Evolutionary conservation across 176 grass and related monocot species (phyloP).

Genomic region (maize (Zea mays)): DNA sequence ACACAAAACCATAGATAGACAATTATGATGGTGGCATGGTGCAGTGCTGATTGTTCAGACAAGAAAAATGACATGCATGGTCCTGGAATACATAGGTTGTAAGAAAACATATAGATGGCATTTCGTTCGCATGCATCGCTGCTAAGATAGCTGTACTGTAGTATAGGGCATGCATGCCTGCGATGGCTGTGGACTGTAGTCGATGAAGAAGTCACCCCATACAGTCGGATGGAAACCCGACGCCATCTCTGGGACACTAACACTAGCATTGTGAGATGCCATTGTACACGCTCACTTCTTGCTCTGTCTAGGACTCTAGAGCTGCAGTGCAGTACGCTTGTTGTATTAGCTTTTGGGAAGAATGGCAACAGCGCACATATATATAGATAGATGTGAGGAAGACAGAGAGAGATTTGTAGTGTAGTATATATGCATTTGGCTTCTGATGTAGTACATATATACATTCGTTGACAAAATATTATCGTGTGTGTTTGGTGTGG

Average conservation of each 20-base stretch:
- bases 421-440: too few relatives aligned
- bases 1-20: background rate
- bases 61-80: background rate
- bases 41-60: background rate
- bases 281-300: background rate
- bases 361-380: too few relatives aligned
- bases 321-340: too few relatives aligned
- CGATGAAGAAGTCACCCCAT: slow-evolving; percentile 46
- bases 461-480: too few relatives aligned
- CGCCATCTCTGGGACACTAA: background rate
- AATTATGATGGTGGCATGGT: background rate
- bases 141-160: too few relatives aligned
- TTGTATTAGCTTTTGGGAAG: too few relatives aligned
- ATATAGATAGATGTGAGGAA: too few relatives aligned
- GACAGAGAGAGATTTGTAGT: too few relatives aligned
- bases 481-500: too few relatives aligned
- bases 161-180: slow-evolving; percentile 3
- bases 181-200: slow-evolving; percentile 18
- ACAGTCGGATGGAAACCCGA: slow-evolving; percentile 21
- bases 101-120: background rate
- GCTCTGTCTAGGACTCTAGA: too few relatives aligned
- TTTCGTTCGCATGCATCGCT: background rate
- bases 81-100: background rate
- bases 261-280: background rate
- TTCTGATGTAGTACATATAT: too few relatives aligned